These are phyloP conservation scores for Plantago elongata DNA, from an alignment of 257 asterid species.

Conservation along the genomic window DNA sequence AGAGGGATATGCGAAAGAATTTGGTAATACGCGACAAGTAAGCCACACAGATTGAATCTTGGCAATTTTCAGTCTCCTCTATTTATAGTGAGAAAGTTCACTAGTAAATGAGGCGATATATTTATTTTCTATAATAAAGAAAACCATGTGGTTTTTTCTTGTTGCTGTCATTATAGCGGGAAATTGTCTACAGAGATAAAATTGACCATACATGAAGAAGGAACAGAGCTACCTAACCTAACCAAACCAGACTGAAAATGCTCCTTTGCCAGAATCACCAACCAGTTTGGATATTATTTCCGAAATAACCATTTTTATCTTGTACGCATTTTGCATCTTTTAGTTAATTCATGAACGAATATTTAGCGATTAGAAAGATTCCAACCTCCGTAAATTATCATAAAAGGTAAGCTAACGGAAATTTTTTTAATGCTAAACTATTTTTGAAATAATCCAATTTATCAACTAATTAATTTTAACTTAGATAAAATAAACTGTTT, in stretches of 20 bases:
- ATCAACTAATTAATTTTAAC: too few species aligned
- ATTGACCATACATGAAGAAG: background rate
- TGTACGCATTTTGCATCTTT: too few species aligned
- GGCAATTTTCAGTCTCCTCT: slow-evolving; percentile 1
- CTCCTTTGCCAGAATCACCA: slow-evolving; percentile 9
- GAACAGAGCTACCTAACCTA: background rate
- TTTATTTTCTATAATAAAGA: too few species aligned
- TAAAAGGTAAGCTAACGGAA: too few species aligned
- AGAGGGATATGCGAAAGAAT: background rate
- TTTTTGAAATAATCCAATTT: too few species aligned
- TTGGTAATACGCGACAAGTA: background rate
- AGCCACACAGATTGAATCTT: slow-evolving; percentile 18
- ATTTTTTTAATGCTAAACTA: too few species aligned
- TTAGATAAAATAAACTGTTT: too few species aligned
- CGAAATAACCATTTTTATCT: too few species aligned
- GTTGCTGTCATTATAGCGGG: slow-evolving; percentile 3
- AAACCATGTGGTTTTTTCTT: background rate
- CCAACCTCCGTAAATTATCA: too few species aligned
- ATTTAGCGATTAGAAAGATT: too few species aligned
- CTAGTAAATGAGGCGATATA: background rate
- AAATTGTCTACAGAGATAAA: background rate
- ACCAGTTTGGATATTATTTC: background rate
- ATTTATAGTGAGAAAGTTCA: slow-evolving; percentile 40
- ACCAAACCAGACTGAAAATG: background rate
- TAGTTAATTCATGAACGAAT: too few species aligned